Base-by-base conservation (phyloP, 2,329 filamentous ascomycete genomes). In the Cadophora sp. region DNA sequence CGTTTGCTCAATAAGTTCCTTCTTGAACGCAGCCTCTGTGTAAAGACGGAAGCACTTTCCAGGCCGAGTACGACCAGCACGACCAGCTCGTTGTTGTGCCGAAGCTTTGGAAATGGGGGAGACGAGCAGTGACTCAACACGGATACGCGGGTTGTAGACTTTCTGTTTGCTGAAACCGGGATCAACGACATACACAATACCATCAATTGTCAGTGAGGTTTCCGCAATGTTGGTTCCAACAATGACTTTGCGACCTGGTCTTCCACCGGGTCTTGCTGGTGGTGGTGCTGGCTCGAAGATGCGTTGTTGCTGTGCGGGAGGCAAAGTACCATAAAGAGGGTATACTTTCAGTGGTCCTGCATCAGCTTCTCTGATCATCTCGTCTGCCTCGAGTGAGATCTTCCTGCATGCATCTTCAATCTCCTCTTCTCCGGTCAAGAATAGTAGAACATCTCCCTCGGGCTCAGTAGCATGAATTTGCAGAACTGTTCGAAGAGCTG, bases 121-220 rank as follows among this genome's bases (percentile, higher is more conserved):
- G 5, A 99, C 95, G n/a, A 99, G 85, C 8, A 99, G 86, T 0
- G 96, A 98, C 81, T 99, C 96, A 71, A 99, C 94, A 79, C 96
- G 90, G 74, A 97, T 96, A 68, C 96, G 90, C 24, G 96, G 95
- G 80, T 99, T 98, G 84, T 98, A 99, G 70, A 98, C 96, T 81
- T 98, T 99, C 77, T 99, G 96, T 83, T 99, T 99, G 82, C 94
- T 97, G 83, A 99, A 99, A 43, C 96, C 96, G 1, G 96, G 95
- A 76, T 99, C 96, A n/a, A 99, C 95, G 41, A 99, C 96, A 76
- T 97, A 99, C 43, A 99, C 96, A 71, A 99, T 99, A 78, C 96
- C 96, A 77, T 99, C 96, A 68, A 99, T 99, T 56, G 96, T 99
- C 80, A 99, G 87, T 76, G 91, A 95, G 0, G 96, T 99, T 83